Evolutionary conservation across 2,329 filamentous ascomycete genomes (phyloP), one percentile per base, ranked within the genome.

Genomic region (Teratosphaeriaceae sp.): DNA sequence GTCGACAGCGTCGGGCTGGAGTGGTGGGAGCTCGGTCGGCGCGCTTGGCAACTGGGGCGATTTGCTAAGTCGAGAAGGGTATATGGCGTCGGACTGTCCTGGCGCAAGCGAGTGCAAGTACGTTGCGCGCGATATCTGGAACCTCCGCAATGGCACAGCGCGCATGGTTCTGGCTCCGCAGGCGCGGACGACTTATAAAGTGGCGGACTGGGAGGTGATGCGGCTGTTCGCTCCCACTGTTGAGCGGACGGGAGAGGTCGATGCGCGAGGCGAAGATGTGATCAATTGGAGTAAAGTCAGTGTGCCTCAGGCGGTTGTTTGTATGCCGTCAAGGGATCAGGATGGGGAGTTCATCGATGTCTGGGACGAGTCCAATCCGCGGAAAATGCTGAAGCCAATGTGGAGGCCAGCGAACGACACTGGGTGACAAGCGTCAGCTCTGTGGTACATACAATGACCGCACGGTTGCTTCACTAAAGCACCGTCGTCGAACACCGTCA

Each of bases 91-190:
- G 5, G 18, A 36, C 33, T 36, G 33, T 36, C 33, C 33, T 5
- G 33, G 33, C 21, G 33, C 33, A 22, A 36, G 33, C 15, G 33
- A 36, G 19, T 36, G 33, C 33, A 18, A 36, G 15, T 36, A 36
- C 19, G 16, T 20, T 7, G 16, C 18, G 11, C 33, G 33, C 33
- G 33, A 36, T 22, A 20, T 36, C 20, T 36, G 33, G 16, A 36
- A 36, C 19, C 16, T 36, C 6, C 8, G 33, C 16, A 11, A 36
- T 19, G 33, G 33, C 18, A 9, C 11, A 8, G 16, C 18, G 7
- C 33, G 33, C 18, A 36, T 36, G 18, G 33, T 36, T 15, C 19
- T 36, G 20, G 33, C 33, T 15, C 33, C 33, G 6, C 33, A 20
- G 15, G 33, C 33, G 15, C 15, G 33, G 16, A 36, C 33, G 33